A percentile compares a stretch with the other conserved stretches of the same genome.
These are phyloP conservation scores for Phaeolepiota aurea DNA, from an alignment of 768 basidiomycete genomes.

Conservation along the genomic window DNA sequence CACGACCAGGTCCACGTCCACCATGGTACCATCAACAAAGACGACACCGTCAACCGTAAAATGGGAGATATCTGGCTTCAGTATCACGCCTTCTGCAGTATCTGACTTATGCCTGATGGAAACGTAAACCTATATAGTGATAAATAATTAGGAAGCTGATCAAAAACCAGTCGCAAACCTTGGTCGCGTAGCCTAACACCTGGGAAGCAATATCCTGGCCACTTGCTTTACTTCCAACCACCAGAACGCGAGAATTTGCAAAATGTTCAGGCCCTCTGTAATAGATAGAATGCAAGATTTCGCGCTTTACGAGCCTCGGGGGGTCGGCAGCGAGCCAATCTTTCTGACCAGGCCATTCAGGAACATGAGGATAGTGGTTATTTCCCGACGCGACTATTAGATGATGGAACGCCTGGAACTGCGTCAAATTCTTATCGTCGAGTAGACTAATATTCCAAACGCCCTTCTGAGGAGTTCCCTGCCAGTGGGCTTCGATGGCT, in stretches of 20 bases:
- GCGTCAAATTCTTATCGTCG: slow-evolving; percentile 13
- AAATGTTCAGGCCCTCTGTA: slow-evolving; percentile 41
- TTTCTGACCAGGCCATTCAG: slow-evolving; percentile 36
- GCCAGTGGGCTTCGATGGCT: slow-evolving; percentile 35
- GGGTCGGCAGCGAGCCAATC: slow-evolving; percentile 31
- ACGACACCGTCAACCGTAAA: slow-evolving; percentile 35
- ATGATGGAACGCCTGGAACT: slow-evolving; percentile 34
- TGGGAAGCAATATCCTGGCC: slow-evolving; percentile 41
- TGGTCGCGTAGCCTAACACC: slow-evolving; percentile 25
- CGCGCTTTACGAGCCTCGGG: slow-evolving; percentile 15
- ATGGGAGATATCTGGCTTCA: slow-evolving; percentile 38
- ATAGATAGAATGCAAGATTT: slow-evolving; percentile 45
- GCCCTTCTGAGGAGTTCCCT: slow-evolving; percentile 25
- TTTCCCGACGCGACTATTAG: slow-evolving; percentile 49
- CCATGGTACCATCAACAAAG: slow-evolving; percentile 36
- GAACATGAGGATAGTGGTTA: slow-evolving; percentile 41
- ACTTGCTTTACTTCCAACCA: slow-evolving; percentile 37
- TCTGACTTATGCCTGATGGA: slow-evolving; percentile 22
- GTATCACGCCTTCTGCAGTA: slow-evolving; percentile 14
- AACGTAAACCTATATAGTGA: slow-evolving; percentile 13
- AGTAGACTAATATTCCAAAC: slow-evolving; percentile 35
- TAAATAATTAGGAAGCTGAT: neutral
- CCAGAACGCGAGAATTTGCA: slow-evolving; percentile 31
- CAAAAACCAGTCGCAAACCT: slow-evolving; percentile 21
- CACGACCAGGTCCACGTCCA: slow-evolving; percentile 37